Conservation (phyloP, 768 basidiomycete genomes). For the Pisolithus albus region DNA sequence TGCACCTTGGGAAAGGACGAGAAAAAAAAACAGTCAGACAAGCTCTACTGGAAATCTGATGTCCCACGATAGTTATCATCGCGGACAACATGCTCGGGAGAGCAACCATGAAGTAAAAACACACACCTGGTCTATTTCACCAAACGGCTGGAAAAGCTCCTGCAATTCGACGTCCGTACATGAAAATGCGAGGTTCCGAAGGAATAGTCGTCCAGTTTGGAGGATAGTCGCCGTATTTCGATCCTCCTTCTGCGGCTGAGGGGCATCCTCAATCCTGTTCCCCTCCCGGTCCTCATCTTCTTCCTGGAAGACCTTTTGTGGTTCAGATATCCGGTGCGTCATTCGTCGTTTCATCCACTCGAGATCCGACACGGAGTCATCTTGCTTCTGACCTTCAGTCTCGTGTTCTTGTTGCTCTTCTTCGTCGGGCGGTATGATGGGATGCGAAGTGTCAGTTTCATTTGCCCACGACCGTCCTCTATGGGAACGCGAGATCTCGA, state of each 20-base stretch:
- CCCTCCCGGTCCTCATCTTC: slow-evolving; percentile 55
- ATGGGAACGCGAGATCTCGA: slow-evolving; percentile 68
- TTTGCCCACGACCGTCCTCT: slow-evolving; percentile 66
- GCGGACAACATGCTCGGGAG: slow-evolving; percentile 6
- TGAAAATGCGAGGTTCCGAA: slow-evolving; percentile 92
- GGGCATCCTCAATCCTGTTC: slow-evolving; percentile 5
- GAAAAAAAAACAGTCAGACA: slow-evolving; percentile 27
- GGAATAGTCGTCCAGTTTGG: slow-evolving; percentile 73
- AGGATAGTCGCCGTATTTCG: slow-evolving; percentile 46
- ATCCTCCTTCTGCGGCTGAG: slow-evolving; percentile 22
- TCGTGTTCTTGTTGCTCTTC: background rate
- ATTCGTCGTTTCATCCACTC: slow-evolving; percentile 72
- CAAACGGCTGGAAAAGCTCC: slow-evolving; percentile 60
- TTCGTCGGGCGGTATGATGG: background rate
- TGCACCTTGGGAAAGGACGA: slow-evolving; percentile 38
- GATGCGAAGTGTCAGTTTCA: slow-evolving; percentile 32
- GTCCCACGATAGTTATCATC: slow-evolving; percentile 43
- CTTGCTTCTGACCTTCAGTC: background rate
- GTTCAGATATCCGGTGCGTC: slow-evolving; percentile 36
- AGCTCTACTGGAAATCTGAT: slow-evolving; percentile 49
- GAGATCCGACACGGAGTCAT: slow-evolving; percentile 46
- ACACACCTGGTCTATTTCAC: slow-evolving; percentile 71
- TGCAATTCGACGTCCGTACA: slow-evolving; percentile 68
- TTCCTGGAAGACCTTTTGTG: slow-evolving; percentile 52
- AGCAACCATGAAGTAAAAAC: background rate